Conservation (phyloP, 179 eudicot genomes). For the Silene noctiflora region DNA sequence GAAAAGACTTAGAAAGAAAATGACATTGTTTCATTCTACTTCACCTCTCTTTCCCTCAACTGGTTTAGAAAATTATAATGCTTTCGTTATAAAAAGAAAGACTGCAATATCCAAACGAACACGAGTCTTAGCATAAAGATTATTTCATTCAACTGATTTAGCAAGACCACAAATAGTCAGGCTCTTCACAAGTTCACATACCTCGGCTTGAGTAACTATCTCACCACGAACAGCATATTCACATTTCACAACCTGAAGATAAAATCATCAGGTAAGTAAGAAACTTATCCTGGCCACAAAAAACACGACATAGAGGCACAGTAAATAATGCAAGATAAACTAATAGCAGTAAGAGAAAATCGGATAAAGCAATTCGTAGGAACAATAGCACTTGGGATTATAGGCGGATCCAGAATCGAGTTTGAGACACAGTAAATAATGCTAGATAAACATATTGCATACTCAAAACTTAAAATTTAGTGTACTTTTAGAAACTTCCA, state of each 20-base stretch:
- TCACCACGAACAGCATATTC: conserved; percentile 99
- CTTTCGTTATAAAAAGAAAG: background rate
- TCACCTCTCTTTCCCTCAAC: no score
- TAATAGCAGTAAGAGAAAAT: background rate
- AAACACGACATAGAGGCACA: background rate
- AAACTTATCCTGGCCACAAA: background rate
- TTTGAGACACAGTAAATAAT: no score
- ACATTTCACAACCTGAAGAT: conserved; percentile 69
- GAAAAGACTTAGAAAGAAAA: no score
- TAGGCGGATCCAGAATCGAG: no score
- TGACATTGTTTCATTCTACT: no score
- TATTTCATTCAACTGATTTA: background rate
- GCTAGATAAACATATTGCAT: background rate
- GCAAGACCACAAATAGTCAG: background rate
- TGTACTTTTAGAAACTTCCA: no score
- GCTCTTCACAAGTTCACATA: conserved; percentile 23
- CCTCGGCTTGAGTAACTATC: conserved; percentile 89
- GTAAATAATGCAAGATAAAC: background rate
- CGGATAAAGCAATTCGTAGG: no score
- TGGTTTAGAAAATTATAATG: background rate
- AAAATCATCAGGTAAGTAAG: conserved; percentile 15
- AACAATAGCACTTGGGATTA: no score
- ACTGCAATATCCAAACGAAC: background rate
- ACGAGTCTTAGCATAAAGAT: background rate
- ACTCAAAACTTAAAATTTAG: no score